These are phyloP conservation scores for Russula dissimulans DNA, from an alignment of 768 basidiomycete species.

Conservation along the genomic window DNA sequence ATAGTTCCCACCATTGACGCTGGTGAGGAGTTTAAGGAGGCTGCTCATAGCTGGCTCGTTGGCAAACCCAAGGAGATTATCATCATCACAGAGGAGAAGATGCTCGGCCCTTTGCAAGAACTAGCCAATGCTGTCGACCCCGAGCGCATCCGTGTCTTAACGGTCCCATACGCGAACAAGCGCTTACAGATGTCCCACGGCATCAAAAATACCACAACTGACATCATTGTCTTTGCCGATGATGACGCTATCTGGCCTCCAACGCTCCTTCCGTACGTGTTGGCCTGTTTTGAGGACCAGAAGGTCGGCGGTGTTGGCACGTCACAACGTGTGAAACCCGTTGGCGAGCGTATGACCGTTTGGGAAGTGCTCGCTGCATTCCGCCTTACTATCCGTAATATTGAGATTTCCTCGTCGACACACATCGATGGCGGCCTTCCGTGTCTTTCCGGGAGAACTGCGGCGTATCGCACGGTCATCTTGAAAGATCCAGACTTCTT, in stretches of 20 bases:
- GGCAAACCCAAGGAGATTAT: slow-evolving; percentile 82
- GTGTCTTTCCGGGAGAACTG: slow-evolving; percentile 87
- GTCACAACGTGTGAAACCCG: slow-evolving; percentile 77
- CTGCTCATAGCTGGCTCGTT: slow-evolving; percentile 85
- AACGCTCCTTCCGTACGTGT: slow-evolving; percentile 77
- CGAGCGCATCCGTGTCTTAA: slow-evolving; percentile 73
- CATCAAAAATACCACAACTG: slow-evolving; percentile 82
- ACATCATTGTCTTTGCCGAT: slow-evolving; percentile 91
- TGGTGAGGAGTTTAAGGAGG: slow-evolving; percentile 91
- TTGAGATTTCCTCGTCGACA: slow-evolving; percentile 81
- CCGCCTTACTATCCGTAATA: slow-evolving; percentile 86
- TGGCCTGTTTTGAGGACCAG: slow-evolving; percentile 93
- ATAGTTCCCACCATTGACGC: slow-evolving; percentile 96
- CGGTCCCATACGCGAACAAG: slow-evolving; percentile 90
- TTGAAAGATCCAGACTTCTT: slow-evolving; percentile 92
- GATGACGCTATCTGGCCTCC: slow-evolving; percentile 96
- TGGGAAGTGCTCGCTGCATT: slow-evolving; percentile 96
- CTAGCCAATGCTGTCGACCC: slow-evolving; percentile 86
- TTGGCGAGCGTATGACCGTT: slow-evolving; percentile 72
- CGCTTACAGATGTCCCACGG: slow-evolving; percentile 91
- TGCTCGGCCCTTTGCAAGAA: slow-evolving; percentile 81
- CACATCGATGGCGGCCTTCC: slow-evolving; percentile 92
- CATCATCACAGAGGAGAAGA: slow-evolving; percentile 78
- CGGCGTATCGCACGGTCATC: slow-evolving; percentile 89
- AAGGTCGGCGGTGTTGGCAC: slow-evolving; percentile 90